phyloP scores from a whole-genome alignment of 2,329 filamentous ascomycete species.

The Exophiala alcalophila region DNA sequence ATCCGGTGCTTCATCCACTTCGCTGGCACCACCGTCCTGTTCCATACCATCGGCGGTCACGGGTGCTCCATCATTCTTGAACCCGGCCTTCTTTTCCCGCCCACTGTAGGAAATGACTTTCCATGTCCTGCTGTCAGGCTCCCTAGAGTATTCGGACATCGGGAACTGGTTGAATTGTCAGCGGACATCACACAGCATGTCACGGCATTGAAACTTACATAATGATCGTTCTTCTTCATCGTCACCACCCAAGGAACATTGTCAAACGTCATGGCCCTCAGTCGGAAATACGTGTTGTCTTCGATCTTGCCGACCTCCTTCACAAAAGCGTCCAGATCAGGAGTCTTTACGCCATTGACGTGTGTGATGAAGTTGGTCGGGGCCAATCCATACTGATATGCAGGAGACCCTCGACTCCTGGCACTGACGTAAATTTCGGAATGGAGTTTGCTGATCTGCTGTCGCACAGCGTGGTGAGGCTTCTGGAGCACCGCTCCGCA shows the following conservation, averaged over 20 bases:
- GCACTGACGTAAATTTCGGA: conserved; percentile 95
- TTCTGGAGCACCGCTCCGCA: conserved; percentile 91
- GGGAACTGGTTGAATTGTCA: conserved; percentile 50
- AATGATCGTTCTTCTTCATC: conserved; percentile 99
- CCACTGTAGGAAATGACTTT: conserved; percentile 53
- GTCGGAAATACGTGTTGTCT: conserved; percentile 95
- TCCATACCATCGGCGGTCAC: conserved; percentile 49
- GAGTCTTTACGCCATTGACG: conserved; percentile 84
- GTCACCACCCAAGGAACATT: conserved; percentile 99
- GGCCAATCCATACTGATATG: conserved; percentile 86
- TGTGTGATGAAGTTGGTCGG: conserved; percentile 97
- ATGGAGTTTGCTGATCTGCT: conserved; percentile 95
- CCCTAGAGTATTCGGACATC: conserved; percentile 64
- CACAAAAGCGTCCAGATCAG: conserved; percentile 77
- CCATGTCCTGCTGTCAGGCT: conserved; percentile 54
- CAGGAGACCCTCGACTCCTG: conserved; percentile 74
- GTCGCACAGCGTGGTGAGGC: conserved; percentile 91
- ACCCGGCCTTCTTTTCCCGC: conserved; percentile 40
- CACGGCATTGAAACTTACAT: conserved; percentile 47
- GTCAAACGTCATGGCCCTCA: conserved; percentile 97
- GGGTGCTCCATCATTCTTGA: conserved; percentile 40
- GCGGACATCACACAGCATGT: conserved; percentile 4
- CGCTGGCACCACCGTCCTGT: conserved; percentile 37
- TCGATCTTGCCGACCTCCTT: conserved; percentile 79
- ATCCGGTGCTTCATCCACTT: conserved; percentile 27